Base-by-base conservation (phyloP, 2,329 filamentous ascomycete species). In the Botrytis paeoniae region DNA sequence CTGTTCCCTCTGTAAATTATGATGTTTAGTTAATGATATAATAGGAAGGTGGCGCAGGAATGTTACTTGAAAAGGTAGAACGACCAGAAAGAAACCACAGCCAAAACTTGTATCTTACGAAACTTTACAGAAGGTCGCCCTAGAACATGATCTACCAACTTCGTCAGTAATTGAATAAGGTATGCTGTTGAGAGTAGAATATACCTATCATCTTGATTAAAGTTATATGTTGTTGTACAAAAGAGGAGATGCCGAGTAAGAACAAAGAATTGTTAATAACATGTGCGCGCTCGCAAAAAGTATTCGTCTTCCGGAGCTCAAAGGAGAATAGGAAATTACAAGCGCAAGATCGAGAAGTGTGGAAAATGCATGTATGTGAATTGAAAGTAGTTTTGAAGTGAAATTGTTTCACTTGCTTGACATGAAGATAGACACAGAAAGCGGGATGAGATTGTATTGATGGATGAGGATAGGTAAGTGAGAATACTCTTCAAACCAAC, bases 81-180 rank as follows among this genome's bases (percentile, higher is more conserved):
- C 8, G 92, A 92, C 96, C 96, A 99, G 80, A 98, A 96, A 0
- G 93, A 90, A 72, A 98, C 87, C 22, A 98, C 96, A 35, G 92
- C 91, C 77, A 98, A 88, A 78, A 99, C 94, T 82, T 98, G 95
- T 69, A 97, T 91, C 80, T 97, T 94, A 76, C 95, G 90, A 80
- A 97, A 97, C 84, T 95, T 93, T 80, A 93, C 90, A 74, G 95
- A 98, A 48, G 95, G 95, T 76, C 94, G 91, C 75, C 95, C 95
- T 66, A 98, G 86, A 73, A 98, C 92, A 86, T 98, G 95, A 83
- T 98, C 95, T 90, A 54, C 65, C 32, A 62, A 45, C 8, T 16
- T 32, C 22, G 29, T 69, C 32, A 72, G 57, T 69, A 32, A 25
- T 18, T 39, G 48, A 9, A 48, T 9, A 12, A 8, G 32, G 22